Percentiles rank a stretch among this genome's conserved stretches.
Conservation (phyloP, 306 rosid species). For the Sphenostylis stenocarpa region DNA sequence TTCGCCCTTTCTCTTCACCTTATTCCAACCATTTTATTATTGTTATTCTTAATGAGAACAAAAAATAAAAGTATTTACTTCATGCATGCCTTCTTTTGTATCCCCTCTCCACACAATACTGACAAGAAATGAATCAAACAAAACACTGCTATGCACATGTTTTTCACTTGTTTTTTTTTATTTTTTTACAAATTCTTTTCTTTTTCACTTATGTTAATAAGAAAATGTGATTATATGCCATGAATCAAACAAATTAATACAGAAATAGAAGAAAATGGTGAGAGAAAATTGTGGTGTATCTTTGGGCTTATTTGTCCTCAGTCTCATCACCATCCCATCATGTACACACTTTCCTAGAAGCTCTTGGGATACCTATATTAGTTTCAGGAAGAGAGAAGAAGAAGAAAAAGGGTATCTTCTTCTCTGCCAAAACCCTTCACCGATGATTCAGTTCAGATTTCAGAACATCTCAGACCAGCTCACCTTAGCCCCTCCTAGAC, state of each 20-base stretch:
- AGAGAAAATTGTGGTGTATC: background rate
- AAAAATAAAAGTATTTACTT: too few species aligned
- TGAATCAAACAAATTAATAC: background rate
- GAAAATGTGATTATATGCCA: too few species aligned
- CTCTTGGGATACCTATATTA: background rate
- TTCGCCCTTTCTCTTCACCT: too few species aligned
- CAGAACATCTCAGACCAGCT: constrained; percentile 15
- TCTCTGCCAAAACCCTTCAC: constrained; percentile 6
- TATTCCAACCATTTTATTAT: too few species aligned
- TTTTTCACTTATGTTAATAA: too few species aligned
- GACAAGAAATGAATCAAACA: background rate
- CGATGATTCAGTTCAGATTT: constrained; percentile 12
- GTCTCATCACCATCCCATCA: constrained; percentile 45
- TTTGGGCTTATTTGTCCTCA: constrained; percentile 20
- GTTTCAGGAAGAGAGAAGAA: background rate
- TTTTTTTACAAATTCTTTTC: too few species aligned
- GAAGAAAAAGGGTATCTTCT: background rate
- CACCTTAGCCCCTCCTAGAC: background rate
- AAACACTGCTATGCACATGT: background rate
- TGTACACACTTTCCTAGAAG: constrained; percentile 45
- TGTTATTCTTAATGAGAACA: too few species aligned
- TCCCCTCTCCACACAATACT: background rate
- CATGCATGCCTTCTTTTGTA: background rate
- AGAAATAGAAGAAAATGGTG: too few species aligned
- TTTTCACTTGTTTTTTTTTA: too few species aligned